Evolutionary conservation across 73 alveolate species (phyloP).

Genomic region (Tetrahymena thermophila): DNA sequence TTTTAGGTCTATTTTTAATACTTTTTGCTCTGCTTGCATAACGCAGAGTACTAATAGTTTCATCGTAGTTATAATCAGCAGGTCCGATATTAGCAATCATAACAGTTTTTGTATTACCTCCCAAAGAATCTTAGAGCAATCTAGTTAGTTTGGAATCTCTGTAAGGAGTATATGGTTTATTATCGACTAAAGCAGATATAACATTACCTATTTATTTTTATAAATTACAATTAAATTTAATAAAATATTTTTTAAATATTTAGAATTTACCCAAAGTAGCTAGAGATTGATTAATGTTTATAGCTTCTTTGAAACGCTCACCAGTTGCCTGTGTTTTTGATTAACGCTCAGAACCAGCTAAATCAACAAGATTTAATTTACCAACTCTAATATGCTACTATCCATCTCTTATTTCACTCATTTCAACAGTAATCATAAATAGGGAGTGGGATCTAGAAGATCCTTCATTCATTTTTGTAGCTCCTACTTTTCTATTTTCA

Average conservation of each 20-base stretch:
- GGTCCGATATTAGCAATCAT: constrained; percentile 98
- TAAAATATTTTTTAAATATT: neutral
- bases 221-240: neutral
- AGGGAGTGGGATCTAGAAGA: constrained; percentile 92
- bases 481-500: constrained; percentile 80
- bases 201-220: constrained; percentile 50
- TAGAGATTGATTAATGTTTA: constrained; percentile 82
- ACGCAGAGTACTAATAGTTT: constrained; percentile 91
- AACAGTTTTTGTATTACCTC: constrained; percentile 98
- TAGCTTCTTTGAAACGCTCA: constrained; percentile 86
- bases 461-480: constrained; percentile 86
- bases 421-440: constrained; percentile 84
- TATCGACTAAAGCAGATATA: constrained; percentile 86
- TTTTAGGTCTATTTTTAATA: constrained; percentile 92
- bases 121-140: constrained; percentile 91
- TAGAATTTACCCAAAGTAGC: constrained; percentile 70
- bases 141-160: constrained; percentile 96
- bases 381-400: constrained; percentile 88
- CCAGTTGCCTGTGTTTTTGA: constrained; percentile 93
- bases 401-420: constrained; percentile 82
- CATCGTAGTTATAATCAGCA: constrained; percentile 97
- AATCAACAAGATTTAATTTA: constrained; percentile 90
- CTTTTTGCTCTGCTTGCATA: constrained; percentile 97
- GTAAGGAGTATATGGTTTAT: constrained; percentile 87
- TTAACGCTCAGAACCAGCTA: constrained; percentile 95